Base-by-base conservation (phyloP, 1,139 yeast species). In the Taphrina sp. region DNA sequence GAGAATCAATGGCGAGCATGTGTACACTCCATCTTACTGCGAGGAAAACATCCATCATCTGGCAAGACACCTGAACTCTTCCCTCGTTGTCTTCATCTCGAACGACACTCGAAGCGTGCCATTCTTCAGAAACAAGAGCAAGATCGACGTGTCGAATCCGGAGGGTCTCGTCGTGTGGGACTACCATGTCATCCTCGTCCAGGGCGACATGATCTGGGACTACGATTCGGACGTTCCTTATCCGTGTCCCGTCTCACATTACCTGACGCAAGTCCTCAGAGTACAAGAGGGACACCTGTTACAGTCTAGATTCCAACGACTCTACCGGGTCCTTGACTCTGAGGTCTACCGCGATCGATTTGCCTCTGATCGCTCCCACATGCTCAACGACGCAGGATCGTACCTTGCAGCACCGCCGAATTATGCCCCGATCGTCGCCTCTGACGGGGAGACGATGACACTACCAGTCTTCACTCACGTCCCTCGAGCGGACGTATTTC, bases 121-220 rank as follows among this genome's bases (percentile, higher is more conserved):
- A 17, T 29, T 49, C 38, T 49, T 45, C 46, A 39, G 33, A 17
- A 41, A 49, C 39, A 39, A n/a, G 24, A 12, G 35, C 16, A 33
- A 46, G 20, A 29, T 33, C 20, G 19, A 24, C 12, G 46, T 31
- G 10, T 7, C 31, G 7, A 39, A 38, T 14, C 39, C 54, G 14
- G 46, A 31, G 10, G 54, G 54, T 16, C 35, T 49, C 37, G 54
- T 49, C 19, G 26, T 49, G 1, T 49, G 54, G 54, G 54, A 39
- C 28, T 49, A 49, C 23, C 54, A 49, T 39, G 54, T 49, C 41
- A 39, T 49, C 16, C 28, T 35, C 20, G 26, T 49, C 23, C 46
- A 49, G 10, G 34, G 12, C 41, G 33, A 33, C 3, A 17, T 17
- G 5, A 36, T 49, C 39, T 49, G 28, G 26, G 54, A 49, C 54